Conservation (phyloP, 2,329 filamentous ascomycete genomes). For the Trichophyton simii region DNA sequence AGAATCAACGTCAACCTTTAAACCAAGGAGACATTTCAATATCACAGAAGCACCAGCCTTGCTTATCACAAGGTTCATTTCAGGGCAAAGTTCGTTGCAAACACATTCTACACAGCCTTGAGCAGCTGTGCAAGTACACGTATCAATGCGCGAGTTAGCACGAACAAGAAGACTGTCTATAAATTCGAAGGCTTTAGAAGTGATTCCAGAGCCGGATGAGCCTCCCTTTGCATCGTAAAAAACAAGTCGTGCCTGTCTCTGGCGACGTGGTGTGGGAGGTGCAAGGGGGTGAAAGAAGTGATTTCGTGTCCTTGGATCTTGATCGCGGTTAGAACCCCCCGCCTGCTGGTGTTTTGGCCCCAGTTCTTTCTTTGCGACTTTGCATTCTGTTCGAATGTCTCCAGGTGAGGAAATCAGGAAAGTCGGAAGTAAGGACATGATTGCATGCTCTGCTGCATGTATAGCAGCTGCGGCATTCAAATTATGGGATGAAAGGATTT, state of each 20-base stretch:
- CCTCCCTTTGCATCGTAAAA: conserved; percentile 96
- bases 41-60: conserved; percentile 79
- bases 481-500: conserved; percentile 59
- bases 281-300: conserved; percentile 12
- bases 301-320: conserved; percentile 7
- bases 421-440: conserved; percentile 75
- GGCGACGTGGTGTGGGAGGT: conserved; percentile 41
- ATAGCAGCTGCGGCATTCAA: conserved; percentile 81
- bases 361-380: conserved; percentile 78
- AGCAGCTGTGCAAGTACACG: conserved; percentile 53
- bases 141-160: conserved; percentile 62
- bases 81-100: conserved; percentile 68
- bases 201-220: conserved; percentile 68
- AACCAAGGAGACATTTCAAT: conserved; percentile 59
- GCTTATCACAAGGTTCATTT: conserved; percentile 84
- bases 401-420: conserved; percentile 83
- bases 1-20: conserved; percentile 69
- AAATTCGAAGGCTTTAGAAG: conserved; percentile 87
- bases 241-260: conserved; percentile 74
- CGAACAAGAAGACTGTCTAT: conserved; percentile 64
- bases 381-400: conserved; percentile 90
- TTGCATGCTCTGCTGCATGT: conserved; percentile 85
- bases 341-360: conserved; percentile 5
- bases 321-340: neutral
- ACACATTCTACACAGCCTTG: conserved; percentile 86